Base-by-base conservation (phyloP, 192 early-diverging fungal genomes). In the Coemansia sp. region DNA sequence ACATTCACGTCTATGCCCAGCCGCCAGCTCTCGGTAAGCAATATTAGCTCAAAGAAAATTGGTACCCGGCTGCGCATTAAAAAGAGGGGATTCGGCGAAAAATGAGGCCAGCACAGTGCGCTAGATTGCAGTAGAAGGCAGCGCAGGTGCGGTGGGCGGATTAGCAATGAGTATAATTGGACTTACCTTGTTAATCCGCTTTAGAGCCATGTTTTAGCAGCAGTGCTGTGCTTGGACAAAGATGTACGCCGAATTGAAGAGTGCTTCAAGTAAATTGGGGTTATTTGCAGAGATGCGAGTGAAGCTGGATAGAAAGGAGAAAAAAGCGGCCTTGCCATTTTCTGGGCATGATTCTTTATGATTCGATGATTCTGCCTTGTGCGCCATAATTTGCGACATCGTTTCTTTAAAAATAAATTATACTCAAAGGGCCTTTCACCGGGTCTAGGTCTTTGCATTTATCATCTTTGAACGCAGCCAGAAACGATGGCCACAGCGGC, bases 111-210 rank as follows among this genome's bases (percentile, higher is more conserved):
- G 41, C 41, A 15, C 41, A 21, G 4, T 49, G 47, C 19, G 47
- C 17, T 8, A 49, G 17, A 49, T 49, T 49, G 47, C 47, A 49
- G 47, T 49, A 49, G 17, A 17, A 21, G 47, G n/a, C 47, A 64
- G 52, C 11, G 10, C 11, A 12, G 12, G 23, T 39, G 23, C 24
- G 47, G 21, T 21, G 19, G 49, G n/a, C 48, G 27, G 2, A 52
- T 35, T 25, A 41, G 19, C 29, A 55, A 35, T 2, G 48, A 27
- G 37, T 39, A 9, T 22, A 4, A 29, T 4, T 29, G 12, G 4
- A 56, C 82, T 65, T 87, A 93, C 95, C 92, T 97, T 97, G 87
- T 93, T 95, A 88, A 98, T 98, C 80, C 96, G 91, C 86, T 97
- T 97, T 55, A 95, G 84, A 82, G 96, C 95, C 96, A 98, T 98